Evolutionary conservation across 129 eudicot genomes (phyloP).

Genomic region (Glebionis coronaria): DNA sequence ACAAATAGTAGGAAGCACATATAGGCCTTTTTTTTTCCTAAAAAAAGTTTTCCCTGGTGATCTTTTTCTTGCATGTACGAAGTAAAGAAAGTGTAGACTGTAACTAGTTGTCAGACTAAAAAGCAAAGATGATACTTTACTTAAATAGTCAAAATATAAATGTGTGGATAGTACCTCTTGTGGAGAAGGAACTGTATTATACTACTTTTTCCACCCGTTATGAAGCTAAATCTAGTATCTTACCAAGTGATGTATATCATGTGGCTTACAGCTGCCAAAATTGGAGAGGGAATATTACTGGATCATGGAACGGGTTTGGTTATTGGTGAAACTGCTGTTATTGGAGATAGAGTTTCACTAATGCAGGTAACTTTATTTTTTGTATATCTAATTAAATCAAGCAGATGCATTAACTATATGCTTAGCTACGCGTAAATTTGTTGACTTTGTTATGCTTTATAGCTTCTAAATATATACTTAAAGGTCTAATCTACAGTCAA

Average conservation of each 20-base stretch:
- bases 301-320: constrained; percentile 77
- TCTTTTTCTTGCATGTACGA: not conserved
- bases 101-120: not conserved
- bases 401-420: constrained; percentile 2
- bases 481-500: not conserved
- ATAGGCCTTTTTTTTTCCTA: not conserved
- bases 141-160: not conserved
- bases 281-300: constrained; percentile 69
- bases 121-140: not conserved
- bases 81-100: not conserved
- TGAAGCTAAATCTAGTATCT: not conserved
- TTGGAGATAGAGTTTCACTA: constrained; percentile 67
- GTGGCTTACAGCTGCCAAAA: constrained; percentile 58
- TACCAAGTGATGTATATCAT: not conserved
- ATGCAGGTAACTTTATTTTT: constrained; percentile 49
- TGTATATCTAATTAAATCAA: constrained; percentile 3
- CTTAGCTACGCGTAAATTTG: not conserved
- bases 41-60: not conserved
- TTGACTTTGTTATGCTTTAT: not conserved
- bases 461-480: not conserved
- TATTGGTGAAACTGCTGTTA: constrained; percentile 76
- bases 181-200: not conserved
- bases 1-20: constrained; percentile 1
- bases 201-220: not conserved
- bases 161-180: not conserved